Evolutionary conservation across 257 asterid genomes (phyloP).

Genomic region (Solanum sitiens): DNA sequence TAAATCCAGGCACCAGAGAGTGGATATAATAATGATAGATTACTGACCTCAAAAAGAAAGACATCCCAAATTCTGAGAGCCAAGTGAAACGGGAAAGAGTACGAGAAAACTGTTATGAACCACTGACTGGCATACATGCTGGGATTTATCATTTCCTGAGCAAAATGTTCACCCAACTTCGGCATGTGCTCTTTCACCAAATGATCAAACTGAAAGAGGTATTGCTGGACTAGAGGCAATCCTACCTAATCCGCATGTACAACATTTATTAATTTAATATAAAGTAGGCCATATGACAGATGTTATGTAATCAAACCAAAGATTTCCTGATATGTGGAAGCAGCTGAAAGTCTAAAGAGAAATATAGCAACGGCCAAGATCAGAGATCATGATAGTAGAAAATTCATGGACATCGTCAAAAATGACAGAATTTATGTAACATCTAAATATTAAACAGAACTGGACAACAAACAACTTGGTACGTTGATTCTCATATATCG

Average conservation of each 20-base stretch:
- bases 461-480: not conserved
- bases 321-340: not conserved
- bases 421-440: not conserved
- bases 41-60: constrained; percentile 82
- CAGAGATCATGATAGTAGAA: not conserved
- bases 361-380: not conserved
- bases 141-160: constrained; percentile 87
- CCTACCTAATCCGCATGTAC: constrained; percentile 60
- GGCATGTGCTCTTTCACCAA: constrained; percentile 67
- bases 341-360: not conserved
- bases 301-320: not conserved
- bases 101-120: constrained; percentile 96
- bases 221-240: constrained; percentile 97
- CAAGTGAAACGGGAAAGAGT: constrained; percentile 93
- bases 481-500: not conserved
- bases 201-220: constrained; percentile 69
- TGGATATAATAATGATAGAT: not conserved
- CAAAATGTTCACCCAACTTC: constrained; percentile 81
- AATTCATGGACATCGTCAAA: not conserved
- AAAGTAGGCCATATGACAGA: not conserved
- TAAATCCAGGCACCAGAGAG: constrained; percentile 2
- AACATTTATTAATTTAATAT: constrained; percentile 1
- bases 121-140: constrained; percentile 99
- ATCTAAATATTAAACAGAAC: not conserved
- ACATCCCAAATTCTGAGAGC: constrained; percentile 99